Evolutionary conservation across 768 basidiomycete species (phyloP).

Genomic region (Trametes coccinea): DNA sequence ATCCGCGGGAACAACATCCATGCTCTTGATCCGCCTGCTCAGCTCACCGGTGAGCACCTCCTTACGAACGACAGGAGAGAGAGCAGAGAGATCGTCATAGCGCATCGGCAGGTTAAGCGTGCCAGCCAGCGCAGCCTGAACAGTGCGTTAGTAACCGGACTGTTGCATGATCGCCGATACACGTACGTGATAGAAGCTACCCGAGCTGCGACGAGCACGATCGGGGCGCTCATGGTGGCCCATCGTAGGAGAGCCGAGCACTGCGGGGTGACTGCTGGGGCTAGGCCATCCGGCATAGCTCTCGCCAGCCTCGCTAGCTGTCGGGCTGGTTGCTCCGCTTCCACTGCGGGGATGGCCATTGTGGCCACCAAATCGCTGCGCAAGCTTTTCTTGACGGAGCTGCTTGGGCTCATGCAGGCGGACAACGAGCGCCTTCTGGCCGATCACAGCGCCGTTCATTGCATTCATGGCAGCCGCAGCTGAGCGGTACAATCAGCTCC

Average conservation of each 20-base stretch:
- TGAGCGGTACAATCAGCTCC: conserved; percentile 30
- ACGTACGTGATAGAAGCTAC: conserved; percentile 82
- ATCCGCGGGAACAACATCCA: conserved; percentile 50
- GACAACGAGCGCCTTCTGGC: conserved; percentile 79
- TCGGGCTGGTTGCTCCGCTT: conserved; percentile 84
- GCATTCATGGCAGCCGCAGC: conserved; percentile 71
- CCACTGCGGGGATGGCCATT: conserved; percentile 80
- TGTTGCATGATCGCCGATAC: neutral
- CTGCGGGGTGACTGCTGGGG: conserved; percentile 56
- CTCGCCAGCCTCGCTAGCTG: conserved; percentile 80
- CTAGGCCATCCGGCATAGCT: conserved; percentile 74
- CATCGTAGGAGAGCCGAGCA: conserved; percentile 58
- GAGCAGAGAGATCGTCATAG: conserved; percentile 79
- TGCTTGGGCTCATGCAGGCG: conserved; percentile 91
- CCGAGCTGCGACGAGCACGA: conserved; percentile 73
- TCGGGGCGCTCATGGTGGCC: conserved; percentile 52
- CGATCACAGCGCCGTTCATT: conserved; percentile 78
- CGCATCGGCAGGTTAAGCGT: conserved; percentile 81
- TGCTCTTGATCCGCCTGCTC: conserved; percentile 65
- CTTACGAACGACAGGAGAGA: conserved; percentile 86
- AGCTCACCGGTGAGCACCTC: conserved; percentile 85
- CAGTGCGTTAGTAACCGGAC: neutral
- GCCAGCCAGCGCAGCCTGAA: conserved; percentile 77
- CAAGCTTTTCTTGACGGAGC: conserved; percentile 85
- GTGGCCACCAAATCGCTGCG: conserved; percentile 71